Conservation (phyloP, 2,329 filamentous ascomycete species). For the Stachybotrys chlorohalonatus region DNA sequence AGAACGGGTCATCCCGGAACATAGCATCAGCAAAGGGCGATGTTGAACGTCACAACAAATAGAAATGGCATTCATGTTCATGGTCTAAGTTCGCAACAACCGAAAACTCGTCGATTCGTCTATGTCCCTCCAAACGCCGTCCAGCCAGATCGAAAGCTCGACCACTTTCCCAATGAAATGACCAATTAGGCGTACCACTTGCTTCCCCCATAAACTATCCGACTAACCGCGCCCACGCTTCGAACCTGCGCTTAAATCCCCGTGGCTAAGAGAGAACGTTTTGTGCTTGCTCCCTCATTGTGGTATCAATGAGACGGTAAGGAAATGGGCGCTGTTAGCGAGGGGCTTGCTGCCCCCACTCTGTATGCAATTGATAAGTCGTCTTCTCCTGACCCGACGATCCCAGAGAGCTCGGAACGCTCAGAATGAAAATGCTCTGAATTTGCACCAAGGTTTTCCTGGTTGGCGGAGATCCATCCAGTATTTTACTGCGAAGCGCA, state of each 20-base stretch:
- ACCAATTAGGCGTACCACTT: background rate
- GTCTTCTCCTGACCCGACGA: conserved; percentile 3
- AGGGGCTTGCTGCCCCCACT: conserved; percentile 1
- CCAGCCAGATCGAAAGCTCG: conserved; percentile 23
- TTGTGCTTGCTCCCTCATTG: conserved; percentile 1
- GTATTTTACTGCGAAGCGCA: conserved; percentile 72
- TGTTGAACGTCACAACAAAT: background rate
- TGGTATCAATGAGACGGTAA: conserved; percentile 11
- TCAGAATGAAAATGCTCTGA: conserved; percentile 8
- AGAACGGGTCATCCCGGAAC: too few relatives aligned
- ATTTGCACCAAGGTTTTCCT: conserved; percentile 4
- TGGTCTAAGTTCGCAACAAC: conserved; percentile 21
- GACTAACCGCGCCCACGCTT: conserved; percentile 2
- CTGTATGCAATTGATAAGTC: conserved; percentile 2
- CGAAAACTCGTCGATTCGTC: conserved; percentile 27
- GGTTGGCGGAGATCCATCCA: conserved; percentile 1
- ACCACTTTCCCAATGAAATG: conserved; percentile 5
- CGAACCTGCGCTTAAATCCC: conserved; percentile 17
- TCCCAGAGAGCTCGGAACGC: conserved; percentile 7
- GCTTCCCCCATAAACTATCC: background rate
- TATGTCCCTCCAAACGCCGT: conserved; percentile 29
- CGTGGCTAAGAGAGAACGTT: background rate
- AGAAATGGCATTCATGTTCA: conserved; percentile 13
- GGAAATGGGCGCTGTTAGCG: conserved; percentile 4
- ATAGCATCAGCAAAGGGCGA: too few relatives aligned